phyloP scores from a whole-genome alignment of 805 yeast genomes.

The Barnettozyma botsteinii region DNA sequence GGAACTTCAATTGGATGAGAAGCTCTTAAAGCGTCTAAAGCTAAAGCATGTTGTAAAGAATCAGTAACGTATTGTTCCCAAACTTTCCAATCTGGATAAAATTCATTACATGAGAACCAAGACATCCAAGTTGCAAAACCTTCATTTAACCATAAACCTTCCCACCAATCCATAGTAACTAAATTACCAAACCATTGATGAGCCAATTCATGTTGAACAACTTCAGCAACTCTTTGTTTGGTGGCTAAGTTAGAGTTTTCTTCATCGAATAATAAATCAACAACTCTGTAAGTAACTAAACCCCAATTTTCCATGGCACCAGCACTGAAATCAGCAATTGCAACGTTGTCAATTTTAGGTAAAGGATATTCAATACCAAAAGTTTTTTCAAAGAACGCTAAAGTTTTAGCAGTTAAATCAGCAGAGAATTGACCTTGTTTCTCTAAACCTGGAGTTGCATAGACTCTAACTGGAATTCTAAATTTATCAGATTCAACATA shows the following conservation, averaged over 20 bases:
- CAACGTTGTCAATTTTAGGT: constrained; percentile 78
- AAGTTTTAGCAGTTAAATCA: constrained; percentile 67
- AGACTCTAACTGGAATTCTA: constrained; percentile 73
- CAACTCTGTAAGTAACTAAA: constrained; percentile 71
- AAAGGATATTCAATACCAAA: constrained; percentile 74
- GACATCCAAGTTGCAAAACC: constrained; percentile 92
- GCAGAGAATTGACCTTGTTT: constrained; percentile 68
- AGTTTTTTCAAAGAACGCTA: constrained; percentile 64
- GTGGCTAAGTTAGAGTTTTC: constrained; percentile 57
- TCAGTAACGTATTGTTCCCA: constrained; percentile 81
- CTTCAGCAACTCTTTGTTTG: constrained; percentile 75
- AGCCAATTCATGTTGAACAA: constrained; percentile 83
- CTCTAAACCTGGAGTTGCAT: constrained; percentile 74
- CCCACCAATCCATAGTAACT: constrained; percentile 93
- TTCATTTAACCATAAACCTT: constrained; percentile 83
- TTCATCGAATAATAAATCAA: constrained; percentile 68
- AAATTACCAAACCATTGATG: constrained; percentile 91
- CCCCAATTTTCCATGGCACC: constrained; percentile 93
- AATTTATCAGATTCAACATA: constrained; percentile 62
- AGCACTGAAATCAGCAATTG: constrained; percentile 77
- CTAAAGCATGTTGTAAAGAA: constrained; percentile 67
- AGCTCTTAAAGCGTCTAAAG: constrained; percentile 71
- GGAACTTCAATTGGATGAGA: constrained; percentile 87
- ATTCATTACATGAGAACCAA: constrained; percentile 72
- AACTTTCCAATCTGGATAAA: constrained; percentile 82